These are phyloP conservation scores for Aspergillus funiculosus DNA, from an alignment of 495 filamentous ascomycete species.

Conservation along the genomic window DNA sequence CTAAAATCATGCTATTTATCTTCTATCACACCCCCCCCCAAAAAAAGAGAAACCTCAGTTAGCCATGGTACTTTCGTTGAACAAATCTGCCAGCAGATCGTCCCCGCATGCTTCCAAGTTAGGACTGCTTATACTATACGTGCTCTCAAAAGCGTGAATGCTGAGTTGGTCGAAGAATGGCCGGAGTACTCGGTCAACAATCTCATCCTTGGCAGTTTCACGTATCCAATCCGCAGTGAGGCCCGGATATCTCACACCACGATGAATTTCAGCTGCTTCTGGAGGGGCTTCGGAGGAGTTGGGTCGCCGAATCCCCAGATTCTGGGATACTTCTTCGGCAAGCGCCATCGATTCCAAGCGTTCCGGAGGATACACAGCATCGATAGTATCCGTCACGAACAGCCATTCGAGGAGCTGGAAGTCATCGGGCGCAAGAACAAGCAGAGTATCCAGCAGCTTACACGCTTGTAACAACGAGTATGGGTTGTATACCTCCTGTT, in stretches of 20 bases:
- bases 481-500: conserved; percentile 72
- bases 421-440: conserved; percentile 85
- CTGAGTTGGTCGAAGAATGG: conserved; percentile 90
- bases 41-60: no score
- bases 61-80: conserved; percentile 63
- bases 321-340: conserved; percentile 80
- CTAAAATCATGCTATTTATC: conserved; percentile 5
- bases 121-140: conserved; percentile 71
- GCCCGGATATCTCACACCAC: conserved; percentile 32
- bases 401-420: conserved; percentile 96
- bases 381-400: conserved; percentile 93
- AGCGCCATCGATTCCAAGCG: conserved; percentile 68
- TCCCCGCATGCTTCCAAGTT: conserved; percentile 65
- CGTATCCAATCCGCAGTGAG: conserved; percentile 43
- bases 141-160: conserved; percentile 86
- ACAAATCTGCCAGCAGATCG: conserved; percentile 71
- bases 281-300: conserved; percentile 29
- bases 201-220: conserved; percentile 57
- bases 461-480: conserved; percentile 77
- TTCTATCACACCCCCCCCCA: neutral
- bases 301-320: conserved; percentile 51
- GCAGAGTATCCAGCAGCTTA: conserved; percentile 80
- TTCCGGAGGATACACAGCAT: conserved; percentile 84
- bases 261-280: conserved; percentile 32
- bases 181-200: conserved; percentile 67